Percentiles rank a stretch among this genome's conserved stretches.
These are phyloP conservation scores for Candida awuae DNA, from an alignment of 805 yeast species.

Conservation along the genomic window DNA sequence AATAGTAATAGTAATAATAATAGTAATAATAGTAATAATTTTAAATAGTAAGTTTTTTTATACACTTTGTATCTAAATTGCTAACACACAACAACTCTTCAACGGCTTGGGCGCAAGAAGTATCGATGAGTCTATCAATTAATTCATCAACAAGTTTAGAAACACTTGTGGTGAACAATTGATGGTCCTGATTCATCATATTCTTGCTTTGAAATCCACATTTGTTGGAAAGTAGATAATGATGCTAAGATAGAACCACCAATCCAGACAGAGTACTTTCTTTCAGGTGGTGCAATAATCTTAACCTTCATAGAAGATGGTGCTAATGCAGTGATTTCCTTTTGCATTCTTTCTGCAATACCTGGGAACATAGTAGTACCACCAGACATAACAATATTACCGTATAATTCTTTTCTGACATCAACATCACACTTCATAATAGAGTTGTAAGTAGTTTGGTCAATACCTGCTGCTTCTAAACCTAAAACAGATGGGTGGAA, in stretches of 20 bases:
- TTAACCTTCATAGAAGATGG: constrained; percentile 99
- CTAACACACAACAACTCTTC: too few species aligned
- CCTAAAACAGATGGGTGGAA: constrained; percentile 94
- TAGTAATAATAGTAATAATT: constrained; percentile 4
- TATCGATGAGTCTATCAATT: not conserved
- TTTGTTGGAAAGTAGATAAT: constrained; percentile 98
- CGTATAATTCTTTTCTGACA: constrained; percentile 97
- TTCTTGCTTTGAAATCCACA: constrained; percentile 99
- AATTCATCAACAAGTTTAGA: constrained; percentile 37
- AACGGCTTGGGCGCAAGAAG: too few species aligned
- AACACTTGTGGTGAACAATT: constrained; percentile 94
- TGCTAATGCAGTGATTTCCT: constrained; percentile 98
- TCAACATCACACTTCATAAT: constrained; percentile 99
- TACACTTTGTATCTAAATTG: too few species aligned
- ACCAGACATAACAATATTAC: constrained; percentile 99
- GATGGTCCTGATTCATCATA: constrained; percentile 99
- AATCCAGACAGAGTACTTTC: constrained; percentile 99
- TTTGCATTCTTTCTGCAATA: constrained; percentile 99
- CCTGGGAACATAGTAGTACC: constrained; percentile 99
- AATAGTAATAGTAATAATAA: constrained; percentile 2
- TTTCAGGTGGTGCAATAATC: constrained; percentile 98
- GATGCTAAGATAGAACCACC: constrained; percentile 99
- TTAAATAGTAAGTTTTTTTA: constrained; percentile 3
- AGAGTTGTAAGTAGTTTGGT: constrained; percentile 91
- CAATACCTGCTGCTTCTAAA: constrained; percentile 96